A percentile compares a stretch with the other conserved stretches of the same genome.
Conservation (phyloP, 352 stramenopile species). For the Pilasporangium apinafurcum region DNA sequence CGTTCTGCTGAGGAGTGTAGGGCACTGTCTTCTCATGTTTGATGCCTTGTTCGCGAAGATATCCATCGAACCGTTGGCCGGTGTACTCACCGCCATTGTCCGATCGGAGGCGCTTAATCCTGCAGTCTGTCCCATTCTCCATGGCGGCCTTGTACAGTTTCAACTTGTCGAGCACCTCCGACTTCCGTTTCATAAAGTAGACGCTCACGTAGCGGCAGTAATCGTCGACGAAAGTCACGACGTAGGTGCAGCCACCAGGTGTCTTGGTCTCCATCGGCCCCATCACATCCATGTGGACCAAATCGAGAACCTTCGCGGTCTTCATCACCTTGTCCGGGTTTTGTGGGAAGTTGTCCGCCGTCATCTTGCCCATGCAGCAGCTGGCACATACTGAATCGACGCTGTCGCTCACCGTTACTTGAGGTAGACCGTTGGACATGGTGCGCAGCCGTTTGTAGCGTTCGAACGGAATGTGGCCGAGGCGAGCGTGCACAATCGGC, state of each 20-base stretch:
- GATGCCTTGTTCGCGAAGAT: constrained; percentile 21
- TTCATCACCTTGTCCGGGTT: constrained; percentile 3
- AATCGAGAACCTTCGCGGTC: constrained; percentile 7
- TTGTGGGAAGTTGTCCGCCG: background rate
- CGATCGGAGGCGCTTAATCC: constrained; percentile 14
- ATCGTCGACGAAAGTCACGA: constrained; percentile 10
- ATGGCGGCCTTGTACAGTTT: constrained; percentile 6
- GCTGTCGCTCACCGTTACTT: too few species aligned
- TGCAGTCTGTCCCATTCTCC: constrained; percentile 14
- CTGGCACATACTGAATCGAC: too few species aligned
- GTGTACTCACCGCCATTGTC: constrained; percentile 24
- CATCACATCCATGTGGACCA: constrained; percentile 16
- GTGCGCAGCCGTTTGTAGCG: too few species aligned
- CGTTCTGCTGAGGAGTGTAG: constrained; percentile 25
- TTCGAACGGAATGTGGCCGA: constrained; percentile 8
- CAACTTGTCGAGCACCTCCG: constrained; percentile 7
- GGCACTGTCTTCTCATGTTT: constrained; percentile 13
- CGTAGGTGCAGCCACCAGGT: constrained; percentile 4
- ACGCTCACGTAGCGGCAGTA: constrained; percentile 9
- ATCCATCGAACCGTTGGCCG: too few species aligned
- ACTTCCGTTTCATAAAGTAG: constrained; percentile 18
- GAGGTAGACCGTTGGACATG: too few species aligned
- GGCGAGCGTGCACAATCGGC: constrained; percentile 2
- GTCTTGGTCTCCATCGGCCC: constrained; percentile 9
- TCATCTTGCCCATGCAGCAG: constrained; percentile 8